Base-by-base conservation (phyloP, 805 yeast genomes). In the Sugiyamaella mastotermitis region DNA sequence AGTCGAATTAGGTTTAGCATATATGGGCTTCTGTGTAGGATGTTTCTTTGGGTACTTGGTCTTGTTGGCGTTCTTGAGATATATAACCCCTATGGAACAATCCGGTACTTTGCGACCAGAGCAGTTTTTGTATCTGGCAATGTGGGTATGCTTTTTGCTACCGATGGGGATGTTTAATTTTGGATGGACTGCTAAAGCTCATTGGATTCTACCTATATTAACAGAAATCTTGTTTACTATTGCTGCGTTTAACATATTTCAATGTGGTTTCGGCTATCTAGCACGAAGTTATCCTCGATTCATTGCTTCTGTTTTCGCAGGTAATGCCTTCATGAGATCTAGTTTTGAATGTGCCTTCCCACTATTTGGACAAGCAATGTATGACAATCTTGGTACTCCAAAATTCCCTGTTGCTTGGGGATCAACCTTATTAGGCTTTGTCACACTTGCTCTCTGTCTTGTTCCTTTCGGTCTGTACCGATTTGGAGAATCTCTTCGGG, bases 381-480 rank as follows among this genome's bases (percentile, higher is more conserved):
- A 70, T 53, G 58, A 64, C 38, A 69, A 48, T 3, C 45, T 59
- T 19, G 56, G 54, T 10, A 56, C 47, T 13, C 37, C 58, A 2
- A 66, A 64, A 25, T 78, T 61, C 50, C 81, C 82, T 1, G 74
- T 72, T 11, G 80, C 66, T 3, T 77, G 80, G 80, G 82, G 80
- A 1, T 58, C 71, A 2, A 64, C 72, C 4, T 45, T 74, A 9
- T 51, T 74, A 31, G 78, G 71, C 1, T 71, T 72, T 46, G 46
- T 72, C 25, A 50, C 67, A 3, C 31, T 68, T 16, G 70, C 52
- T 1, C 54, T 76, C 61, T 58, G 70, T 16, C 50, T 60, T 2
- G 68, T 75, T 33, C 79, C 80, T 7, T 62, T 72, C 20, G 46
- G 65, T 5, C 56, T 74, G n/a, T 47, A 47, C 47, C 33, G 37